Evolutionary conservation across 2,329 filamentous ascomycete species (phyloP).

Genomic region (Stachybotrys echinatus): DNA sequence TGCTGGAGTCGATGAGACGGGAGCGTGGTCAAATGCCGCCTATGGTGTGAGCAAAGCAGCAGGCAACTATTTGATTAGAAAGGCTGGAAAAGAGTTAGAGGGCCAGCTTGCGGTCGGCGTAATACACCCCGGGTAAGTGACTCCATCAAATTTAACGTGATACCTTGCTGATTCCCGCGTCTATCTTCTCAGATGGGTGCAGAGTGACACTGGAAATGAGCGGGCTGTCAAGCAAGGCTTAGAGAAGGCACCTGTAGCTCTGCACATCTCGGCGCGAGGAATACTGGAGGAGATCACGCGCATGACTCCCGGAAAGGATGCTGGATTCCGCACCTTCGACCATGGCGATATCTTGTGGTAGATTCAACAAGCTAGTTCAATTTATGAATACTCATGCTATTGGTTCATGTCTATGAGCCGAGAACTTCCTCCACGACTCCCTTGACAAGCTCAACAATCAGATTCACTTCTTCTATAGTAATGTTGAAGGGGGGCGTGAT

Average conservation of each 20-base stretch:
- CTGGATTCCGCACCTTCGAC: background rate
- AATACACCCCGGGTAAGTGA: background rate
- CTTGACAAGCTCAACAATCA: conserved; percentile 4
- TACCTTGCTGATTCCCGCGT: background rate
- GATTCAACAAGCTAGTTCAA: background rate
- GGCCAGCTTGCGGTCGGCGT: background rate
- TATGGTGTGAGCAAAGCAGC: background rate
- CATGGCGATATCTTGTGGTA: background rate
- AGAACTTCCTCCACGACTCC: background rate
- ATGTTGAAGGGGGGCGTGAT: conserved; percentile 65
- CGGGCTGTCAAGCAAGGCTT: background rate
- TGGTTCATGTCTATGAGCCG: background rate
- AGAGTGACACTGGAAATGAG: background rate
- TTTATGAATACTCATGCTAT: background rate
- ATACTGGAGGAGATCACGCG: background rate
- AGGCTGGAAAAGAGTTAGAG: background rate
- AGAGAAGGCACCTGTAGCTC: background rate
- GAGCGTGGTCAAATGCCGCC: background rate
- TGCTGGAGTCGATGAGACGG: background rate
- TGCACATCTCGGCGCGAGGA: background rate
- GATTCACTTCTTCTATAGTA: conserved; percentile 22
- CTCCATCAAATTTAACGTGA: background rate
- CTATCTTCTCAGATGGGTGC: background rate
- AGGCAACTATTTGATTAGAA: background rate
- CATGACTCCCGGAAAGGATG: background rate